A percentile compares a stretch with the other conserved stretches of the same genome.
Conservation (phyloP, 2,329 filamentous ascomycete species). For the Magnaporthiopsis incrustans region DNA sequence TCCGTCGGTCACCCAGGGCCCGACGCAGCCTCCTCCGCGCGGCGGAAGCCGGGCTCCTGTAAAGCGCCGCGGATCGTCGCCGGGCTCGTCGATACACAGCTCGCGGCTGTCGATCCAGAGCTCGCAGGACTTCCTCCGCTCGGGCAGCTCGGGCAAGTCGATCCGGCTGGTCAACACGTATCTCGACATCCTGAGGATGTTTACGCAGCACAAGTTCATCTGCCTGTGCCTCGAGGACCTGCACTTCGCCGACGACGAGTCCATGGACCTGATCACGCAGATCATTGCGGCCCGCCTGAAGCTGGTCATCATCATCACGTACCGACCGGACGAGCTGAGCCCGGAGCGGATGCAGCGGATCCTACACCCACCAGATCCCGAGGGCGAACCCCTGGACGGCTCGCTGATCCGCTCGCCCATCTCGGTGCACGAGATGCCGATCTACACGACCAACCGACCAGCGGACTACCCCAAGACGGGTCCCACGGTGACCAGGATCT, state of each 20-base stretch:
- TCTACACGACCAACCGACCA: background rate
- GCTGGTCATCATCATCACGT: constrained; percentile 74
- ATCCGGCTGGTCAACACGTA: constrained; percentile 82
- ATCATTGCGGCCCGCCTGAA: constrained; percentile 73
- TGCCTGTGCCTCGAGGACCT: constrained; percentile 85
- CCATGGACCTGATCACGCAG: constrained; percentile 71
- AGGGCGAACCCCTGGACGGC: constrained; percentile 29
- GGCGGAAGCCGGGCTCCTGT: background rate
- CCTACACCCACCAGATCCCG: constrained; percentile 44
- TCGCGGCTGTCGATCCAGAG: constrained; percentile 36
- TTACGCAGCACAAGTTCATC: constrained; percentile 78
- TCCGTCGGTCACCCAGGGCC: constrained; percentile 25
- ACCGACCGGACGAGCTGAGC: constrained; percentile 57
- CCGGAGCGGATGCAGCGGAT: constrained; percentile 46
- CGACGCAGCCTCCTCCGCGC: constrained; percentile 9
- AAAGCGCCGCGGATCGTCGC: constrained; percentile 25
- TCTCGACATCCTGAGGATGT: constrained; percentile 73
- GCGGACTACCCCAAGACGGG: constrained; percentile 17
- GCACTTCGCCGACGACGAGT: constrained; percentile 85
- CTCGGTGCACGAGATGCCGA: background rate
- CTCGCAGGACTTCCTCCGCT: constrained; percentile 52
- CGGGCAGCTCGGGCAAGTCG: constrained; percentile 50
- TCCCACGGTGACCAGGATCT: constrained; percentile 59
- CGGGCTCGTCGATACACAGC: constrained; percentile 18
- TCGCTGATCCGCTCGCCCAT: background rate